Percentiles rank a stretch among this genome's conserved stretches.
Evolutionary conservation across 1,284 basidiomycete species (phyloP).

Genomic region (Trichosporon sp.): DNA sequence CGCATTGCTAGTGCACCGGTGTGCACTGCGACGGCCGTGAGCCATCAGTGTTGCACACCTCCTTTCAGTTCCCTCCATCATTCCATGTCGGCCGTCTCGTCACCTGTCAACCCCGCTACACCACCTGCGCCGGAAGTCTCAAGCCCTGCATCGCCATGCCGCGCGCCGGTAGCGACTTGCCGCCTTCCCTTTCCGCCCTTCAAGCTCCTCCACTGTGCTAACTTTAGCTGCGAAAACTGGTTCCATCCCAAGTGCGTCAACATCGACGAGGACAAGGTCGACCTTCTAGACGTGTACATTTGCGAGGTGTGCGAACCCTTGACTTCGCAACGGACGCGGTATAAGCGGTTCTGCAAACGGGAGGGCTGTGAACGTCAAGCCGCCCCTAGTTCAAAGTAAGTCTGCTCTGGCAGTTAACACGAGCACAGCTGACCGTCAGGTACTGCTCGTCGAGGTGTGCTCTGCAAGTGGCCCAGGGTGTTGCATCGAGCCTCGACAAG

Average conservation of each 20-base stretch:
- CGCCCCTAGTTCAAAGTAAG: slow-evolving; percentile 44
- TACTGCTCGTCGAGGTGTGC: slow-evolving; percentile 52
- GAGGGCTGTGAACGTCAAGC: slow-evolving; percentile 45
- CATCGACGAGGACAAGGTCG: slow-evolving; percentile 44
- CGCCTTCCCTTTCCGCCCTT: background rate
- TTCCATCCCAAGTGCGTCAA: slow-evolving; percentile 51
- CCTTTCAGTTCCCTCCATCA: background rate
- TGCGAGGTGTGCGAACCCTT: slow-evolving; percentile 49
- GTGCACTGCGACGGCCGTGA: background rate
- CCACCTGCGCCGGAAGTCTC: background rate
- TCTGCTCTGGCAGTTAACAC: too few relatives aligned
- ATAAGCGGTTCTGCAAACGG: slow-evolving; percentile 46
- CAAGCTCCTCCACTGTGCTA: slow-evolving; percentile 16
- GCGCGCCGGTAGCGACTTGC: background rate
- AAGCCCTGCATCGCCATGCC: background rate
- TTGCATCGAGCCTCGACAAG: slow-evolving; percentile 39
- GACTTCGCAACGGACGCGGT: slow-evolving; percentile 44
- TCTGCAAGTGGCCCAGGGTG: slow-evolving; percentile 39
- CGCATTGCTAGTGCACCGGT: background rate
- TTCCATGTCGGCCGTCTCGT: background rate
- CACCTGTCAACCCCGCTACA: background rate
- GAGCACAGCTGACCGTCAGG: slow-evolving; percentile 29
- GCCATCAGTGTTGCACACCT: background rate
- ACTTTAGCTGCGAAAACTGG: slow-evolving; percentile 52
- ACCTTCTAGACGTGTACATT: slow-evolving; percentile 50